phyloP scores from a whole-genome alignment of 2,329 filamentous ascomycete species.

The Onygenales sp. region DNA sequence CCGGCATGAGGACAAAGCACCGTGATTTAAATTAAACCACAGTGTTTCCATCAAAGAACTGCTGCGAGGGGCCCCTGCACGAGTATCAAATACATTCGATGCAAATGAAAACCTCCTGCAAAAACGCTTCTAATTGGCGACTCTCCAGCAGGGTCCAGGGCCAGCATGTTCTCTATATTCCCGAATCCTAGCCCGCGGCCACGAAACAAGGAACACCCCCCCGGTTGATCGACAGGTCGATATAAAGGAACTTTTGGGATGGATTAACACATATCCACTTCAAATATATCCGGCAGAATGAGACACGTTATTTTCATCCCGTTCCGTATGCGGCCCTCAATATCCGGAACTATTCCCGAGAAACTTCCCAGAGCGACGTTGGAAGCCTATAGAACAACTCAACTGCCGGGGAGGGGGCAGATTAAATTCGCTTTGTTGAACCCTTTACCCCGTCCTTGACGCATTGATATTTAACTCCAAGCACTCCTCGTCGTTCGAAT shows the following conservation, averaged over 20 bases:
- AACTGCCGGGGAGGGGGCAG: not conserved
- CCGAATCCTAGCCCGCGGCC: not conserved
- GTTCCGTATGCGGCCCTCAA: not conserved
- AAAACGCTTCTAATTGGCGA: not conserved
- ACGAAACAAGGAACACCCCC: not conserved
- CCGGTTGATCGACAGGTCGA: not conserved
- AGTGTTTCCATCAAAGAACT: not conserved
- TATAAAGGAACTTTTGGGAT: not conserved
- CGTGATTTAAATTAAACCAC: not conserved
- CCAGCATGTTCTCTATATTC: not conserved
- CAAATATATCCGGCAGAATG: not conserved
- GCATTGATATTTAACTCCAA: not conserved
- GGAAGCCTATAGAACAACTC: not conserved
- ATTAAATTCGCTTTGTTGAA: not conserved
- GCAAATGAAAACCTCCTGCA: not conserved
- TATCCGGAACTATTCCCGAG: not conserved
- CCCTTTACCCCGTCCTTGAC: not conserved
- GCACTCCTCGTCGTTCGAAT: not conserved
- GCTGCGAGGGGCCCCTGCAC: not conserved
- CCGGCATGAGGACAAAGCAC: not conserved
- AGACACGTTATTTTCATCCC: not conserved
- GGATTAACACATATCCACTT: not conserved
- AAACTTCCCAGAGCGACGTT: not conserved
- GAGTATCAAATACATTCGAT: not conserved
- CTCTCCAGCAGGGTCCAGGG: not conserved